These are phyloP conservation scores for Anaeramoeba flamelloides DNA, from an alignment of 78 protist species.

Conservation along the genomic window DNA sequence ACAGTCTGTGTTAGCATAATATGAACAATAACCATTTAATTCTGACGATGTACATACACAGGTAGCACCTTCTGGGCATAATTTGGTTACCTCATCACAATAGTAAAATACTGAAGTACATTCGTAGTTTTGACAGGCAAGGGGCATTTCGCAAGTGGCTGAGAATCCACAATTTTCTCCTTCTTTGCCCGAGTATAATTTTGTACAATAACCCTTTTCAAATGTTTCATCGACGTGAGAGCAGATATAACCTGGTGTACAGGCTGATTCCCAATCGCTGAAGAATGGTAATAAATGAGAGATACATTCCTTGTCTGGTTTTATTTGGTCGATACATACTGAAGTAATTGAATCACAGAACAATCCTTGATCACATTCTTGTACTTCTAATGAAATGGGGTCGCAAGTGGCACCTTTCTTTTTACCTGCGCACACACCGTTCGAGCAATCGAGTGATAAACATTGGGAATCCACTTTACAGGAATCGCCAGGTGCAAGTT, in stretches of 20 bases:
- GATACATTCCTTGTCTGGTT: not conserved
- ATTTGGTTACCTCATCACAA: not conserved
- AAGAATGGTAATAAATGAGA: not conserved
- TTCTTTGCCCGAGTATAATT: not conserved
- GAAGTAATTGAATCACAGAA: not conserved
- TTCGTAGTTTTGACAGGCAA: not conserved
- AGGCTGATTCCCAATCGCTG: not conserved
- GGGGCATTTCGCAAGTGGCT: not conserved
- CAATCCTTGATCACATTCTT: not conserved
- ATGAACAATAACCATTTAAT: not conserved
- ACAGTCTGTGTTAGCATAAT: not conserved
- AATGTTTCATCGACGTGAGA: not conserved
- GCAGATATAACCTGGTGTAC: not conserved
- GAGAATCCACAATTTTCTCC: not conserved
- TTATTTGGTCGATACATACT: not conserved
- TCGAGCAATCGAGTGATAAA: not conserved
- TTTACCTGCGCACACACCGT: not conserved
- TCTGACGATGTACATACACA: not conserved
- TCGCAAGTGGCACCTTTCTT: not conserved
- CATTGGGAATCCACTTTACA: not conserved
- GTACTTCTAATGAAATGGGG: not conserved
- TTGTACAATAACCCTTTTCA: not conserved
- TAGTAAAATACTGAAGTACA: not conserved
- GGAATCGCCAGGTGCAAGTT: not conserved
- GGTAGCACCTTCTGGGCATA: not conserved